Base-by-base conservation (phyloP, 306 rosid genomes). In the Cicer arietinum region DNA sequence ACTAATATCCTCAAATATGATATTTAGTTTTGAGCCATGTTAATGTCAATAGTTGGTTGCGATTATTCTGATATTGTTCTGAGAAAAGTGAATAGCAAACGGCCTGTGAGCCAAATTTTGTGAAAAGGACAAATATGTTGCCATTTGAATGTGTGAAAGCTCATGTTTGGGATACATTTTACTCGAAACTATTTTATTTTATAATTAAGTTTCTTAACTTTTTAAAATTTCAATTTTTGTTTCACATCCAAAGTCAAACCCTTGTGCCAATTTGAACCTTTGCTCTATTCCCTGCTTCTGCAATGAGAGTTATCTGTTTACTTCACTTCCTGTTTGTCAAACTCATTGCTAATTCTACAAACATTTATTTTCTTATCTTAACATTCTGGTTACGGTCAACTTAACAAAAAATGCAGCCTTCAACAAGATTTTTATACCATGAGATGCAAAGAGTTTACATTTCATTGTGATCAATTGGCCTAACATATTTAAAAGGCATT, bases 1-100 rank as follows among this genome's bases (percentile, higher is more conserved):
- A 22, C 54, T 67, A 22, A 40, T 18, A 30, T 44, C 1, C 9
- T 53, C 47, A 67, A 59, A 17, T 17, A 10, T 59, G 16, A 7
- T 54, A 16, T 67, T 54, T 53, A 12, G n/a, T 66, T 68, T 39
- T 62, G 60, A 69, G 57, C 9, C 18, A 40, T 40, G 62, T 47
- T 46, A 8, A 25, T 16, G 41, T 25, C 12, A 11, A 16, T 59
- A 10, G 43, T 64, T 65, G 65, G 37, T 69, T 35, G 10, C 2
- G 25, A 52, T 35, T 12, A 47, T 69, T 63, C 20, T 75, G 10
- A 1, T 13, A 51, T 35, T 12, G 37, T 69, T 63, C n/a, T 30
- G 35, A 30, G 35, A 30, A 30, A 30, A 30, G 35, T 30, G 35
- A 30, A 30, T 30, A 30, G 35, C 35, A 30, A 30, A 30, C 35